A percentile compares a stretch with the other conserved stretches of the same genome.
Conservation (phyloP, 345 rosid genomes). For the Moricandia moricandioides region DNA sequence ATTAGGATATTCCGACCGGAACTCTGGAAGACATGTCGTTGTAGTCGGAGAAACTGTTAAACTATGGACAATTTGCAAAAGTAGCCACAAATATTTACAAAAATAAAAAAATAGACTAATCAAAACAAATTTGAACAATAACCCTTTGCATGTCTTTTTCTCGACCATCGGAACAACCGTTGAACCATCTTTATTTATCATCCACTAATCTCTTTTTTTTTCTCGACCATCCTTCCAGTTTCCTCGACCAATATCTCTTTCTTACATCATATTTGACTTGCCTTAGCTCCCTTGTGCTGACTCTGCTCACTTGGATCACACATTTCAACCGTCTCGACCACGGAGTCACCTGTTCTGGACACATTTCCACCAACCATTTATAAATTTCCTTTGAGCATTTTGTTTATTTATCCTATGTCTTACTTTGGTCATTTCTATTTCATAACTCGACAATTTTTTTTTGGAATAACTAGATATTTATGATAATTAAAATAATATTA, state of each 20-base stretch:
- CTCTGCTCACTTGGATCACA: background rate
- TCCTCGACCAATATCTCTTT: background rate
- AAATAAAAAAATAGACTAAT: background rate
- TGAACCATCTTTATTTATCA: background rate
- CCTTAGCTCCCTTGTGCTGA: background rate
- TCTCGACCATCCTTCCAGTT: background rate
- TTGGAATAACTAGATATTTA: too few relatives aligned
- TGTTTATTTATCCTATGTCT: background rate
- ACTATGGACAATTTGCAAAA: background rate
- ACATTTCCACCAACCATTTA: background rate
- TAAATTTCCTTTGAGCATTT: background rate
- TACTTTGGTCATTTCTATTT: background rate
- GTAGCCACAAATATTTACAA: background rate
- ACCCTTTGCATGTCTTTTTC: background rate
- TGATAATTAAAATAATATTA: too few relatives aligned
- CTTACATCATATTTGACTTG: background rate
- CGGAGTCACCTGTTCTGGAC: background rate
- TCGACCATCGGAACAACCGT: background rate
- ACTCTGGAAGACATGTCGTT: background rate
- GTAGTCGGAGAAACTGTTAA: background rate
- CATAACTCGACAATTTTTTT: background rate
- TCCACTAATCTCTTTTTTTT: background rate
- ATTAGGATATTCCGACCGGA: background rate
- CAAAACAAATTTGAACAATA: background rate
- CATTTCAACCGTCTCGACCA: background rate